These are phyloP conservation scores for Houttuynia cordata DNA, from an alignment of 164 flowering plant genomes.

Conservation along the genomic window DNA sequence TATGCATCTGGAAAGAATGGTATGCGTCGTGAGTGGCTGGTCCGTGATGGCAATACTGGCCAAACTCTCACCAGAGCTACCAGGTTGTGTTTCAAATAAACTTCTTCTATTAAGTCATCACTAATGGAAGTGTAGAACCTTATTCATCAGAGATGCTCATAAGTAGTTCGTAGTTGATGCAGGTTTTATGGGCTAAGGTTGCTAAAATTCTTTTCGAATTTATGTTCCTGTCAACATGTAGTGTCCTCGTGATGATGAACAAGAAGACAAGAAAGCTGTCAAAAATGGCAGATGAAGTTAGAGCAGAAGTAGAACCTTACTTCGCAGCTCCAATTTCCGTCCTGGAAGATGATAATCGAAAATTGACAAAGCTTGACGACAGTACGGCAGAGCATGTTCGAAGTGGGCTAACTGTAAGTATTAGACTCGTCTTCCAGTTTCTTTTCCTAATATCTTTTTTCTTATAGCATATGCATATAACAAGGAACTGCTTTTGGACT, in stretches of 20 bases:
- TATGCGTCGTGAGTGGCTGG: constrained; percentile 91
- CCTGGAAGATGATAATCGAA: constrained; percentile 59
- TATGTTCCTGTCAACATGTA: constrained; percentile 13
- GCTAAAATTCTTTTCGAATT: too few species aligned
- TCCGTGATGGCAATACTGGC: constrained; percentile 66
- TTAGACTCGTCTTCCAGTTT: background rate
- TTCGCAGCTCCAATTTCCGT: constrained; percentile 44
- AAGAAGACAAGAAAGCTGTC: constrained; percentile 64
- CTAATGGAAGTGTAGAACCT: background rate
- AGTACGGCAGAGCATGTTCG: constrained; percentile 49
- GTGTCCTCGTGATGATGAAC: constrained; percentile 91
- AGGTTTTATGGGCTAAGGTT: background rate
- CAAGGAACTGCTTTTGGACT: background rate
- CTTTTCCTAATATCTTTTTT: background rate
- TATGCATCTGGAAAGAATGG: constrained; percentile 84
- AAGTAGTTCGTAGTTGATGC: background rate
- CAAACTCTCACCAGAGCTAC: constrained; percentile 79
- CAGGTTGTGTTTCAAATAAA: constrained; percentile 33
- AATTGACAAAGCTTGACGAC: constrained; percentile 50
- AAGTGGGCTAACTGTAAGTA: constrained; percentile 60
- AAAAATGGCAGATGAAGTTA: constrained; percentile 71
- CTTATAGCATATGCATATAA: background rate
- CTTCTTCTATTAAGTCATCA: background rate
- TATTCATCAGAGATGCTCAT: background rate
- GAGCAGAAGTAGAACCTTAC: constrained; percentile 59